Conservation (phyloP, 441 rosid genomes). For the Breynia disticha region DNA sequence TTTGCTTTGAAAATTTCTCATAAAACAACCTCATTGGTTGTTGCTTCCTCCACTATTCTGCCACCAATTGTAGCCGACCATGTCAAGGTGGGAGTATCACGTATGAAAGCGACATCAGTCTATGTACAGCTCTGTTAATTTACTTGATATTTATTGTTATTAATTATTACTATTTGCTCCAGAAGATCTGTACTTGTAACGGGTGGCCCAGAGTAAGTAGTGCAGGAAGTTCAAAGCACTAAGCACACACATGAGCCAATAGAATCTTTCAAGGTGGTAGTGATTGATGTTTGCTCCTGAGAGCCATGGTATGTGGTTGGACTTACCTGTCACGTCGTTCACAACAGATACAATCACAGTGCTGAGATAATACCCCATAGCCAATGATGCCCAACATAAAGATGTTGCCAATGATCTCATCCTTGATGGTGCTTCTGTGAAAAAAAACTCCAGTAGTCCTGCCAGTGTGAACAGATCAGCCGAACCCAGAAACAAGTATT, state of each 20-base stretch:
- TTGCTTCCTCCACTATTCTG: too few relatives aligned
- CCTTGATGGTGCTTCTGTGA: slow-evolving; percentile 74
- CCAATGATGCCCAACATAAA: slow-evolving; percentile 78
- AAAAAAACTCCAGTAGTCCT: slow-evolving; percentile 80
- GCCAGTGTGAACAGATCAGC: slow-evolving; percentile 92
- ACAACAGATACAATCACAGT: slow-evolving; percentile 61
- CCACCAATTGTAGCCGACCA: too few relatives aligned
- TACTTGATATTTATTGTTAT: too few relatives aligned
- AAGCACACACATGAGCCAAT: slow-evolving; percentile 72
- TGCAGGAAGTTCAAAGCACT: slow-evolving; percentile 63
- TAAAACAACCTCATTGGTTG: too few relatives aligned
- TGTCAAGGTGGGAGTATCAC: too few relatives aligned
- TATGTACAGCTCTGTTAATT: too few relatives aligned
- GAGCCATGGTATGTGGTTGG: slow-evolving; percentile 55
- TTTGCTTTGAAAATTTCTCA: too few relatives aligned
- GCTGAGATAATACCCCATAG: slow-evolving; percentile 82
- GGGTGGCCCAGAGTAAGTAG: slow-evolving; percentile 68
- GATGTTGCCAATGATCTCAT: slow-evolving; percentile 90
- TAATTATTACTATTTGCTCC: neutral
- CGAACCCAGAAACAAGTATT: slow-evolving; percentile 75
- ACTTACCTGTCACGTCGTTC: slow-evolving; percentile 36
- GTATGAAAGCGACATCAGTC: too few relatives aligned
- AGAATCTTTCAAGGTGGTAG: slow-evolving; percentile 60
- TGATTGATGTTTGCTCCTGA: slow-evolving; percentile 46
- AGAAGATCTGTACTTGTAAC: slow-evolving; percentile 50